These are phyloP conservation scores for Botrytis squamosa DNA, from an alignment of 2,329 filamentous ascomycete genomes.

Conservation along the genomic window DNA sequence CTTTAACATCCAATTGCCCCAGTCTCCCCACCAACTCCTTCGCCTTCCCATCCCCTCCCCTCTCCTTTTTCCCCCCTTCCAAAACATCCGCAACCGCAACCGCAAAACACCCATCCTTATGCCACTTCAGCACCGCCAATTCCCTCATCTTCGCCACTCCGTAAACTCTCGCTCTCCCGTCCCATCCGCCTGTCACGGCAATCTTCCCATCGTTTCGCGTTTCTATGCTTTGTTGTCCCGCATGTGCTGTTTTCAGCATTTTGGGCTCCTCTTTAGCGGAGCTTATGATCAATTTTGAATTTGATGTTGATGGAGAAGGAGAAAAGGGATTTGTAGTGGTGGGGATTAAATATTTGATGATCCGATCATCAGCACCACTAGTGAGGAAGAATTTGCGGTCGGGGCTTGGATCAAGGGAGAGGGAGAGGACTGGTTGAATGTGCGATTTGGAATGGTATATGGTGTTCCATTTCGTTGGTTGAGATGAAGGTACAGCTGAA, in stretches of 20 bases:
- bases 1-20: conserved; percentile 53
- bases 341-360: conserved; percentile 73
- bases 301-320: neutral
- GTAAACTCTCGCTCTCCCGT: conserved; percentile 78
- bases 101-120: conserved; percentile 82
- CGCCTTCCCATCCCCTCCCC: conserved; percentile 16
- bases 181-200: conserved; percentile 92
- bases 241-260: conserved; percentile 74
- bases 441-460: conserved; percentile 66
- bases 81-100: conserved; percentile 62
- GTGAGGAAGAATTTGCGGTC: conserved; percentile 65
- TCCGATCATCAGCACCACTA: conserved; percentile 75
- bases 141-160: conserved; percentile 78
- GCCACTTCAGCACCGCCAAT: conserved; percentile 91
- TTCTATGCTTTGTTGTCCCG: conserved; percentile 79
- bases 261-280: conserved; percentile 45
- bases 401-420: conserved; percentile 58
- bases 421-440: conserved; percentile 76
- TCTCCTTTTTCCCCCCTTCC: neutral
- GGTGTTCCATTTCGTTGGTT: conserved; percentile 30
- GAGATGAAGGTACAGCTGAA: neutral
- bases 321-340: conserved; percentile 32
- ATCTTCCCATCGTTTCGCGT: conserved; percentile 79
- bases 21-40: conserved; percentile 25
- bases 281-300: neutral